Percentiles rank a stretch among this genome's conserved stretches.
Evolutionary conservation across 192 early-diverging fungal species (phyloP).

Genomic region (Coemansia sp.): DNA sequence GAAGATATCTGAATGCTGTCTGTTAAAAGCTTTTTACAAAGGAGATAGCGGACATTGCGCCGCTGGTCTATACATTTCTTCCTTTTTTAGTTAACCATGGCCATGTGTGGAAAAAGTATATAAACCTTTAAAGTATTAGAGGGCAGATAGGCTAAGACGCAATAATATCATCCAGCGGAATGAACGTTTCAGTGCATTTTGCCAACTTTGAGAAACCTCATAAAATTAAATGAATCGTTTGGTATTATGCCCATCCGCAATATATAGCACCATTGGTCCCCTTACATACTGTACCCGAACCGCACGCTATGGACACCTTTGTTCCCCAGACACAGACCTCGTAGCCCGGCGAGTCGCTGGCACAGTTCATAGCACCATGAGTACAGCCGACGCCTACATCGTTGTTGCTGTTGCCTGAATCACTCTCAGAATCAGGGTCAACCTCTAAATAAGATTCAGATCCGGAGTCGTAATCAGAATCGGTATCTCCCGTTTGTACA

Average conservation of each 20-base stretch:
- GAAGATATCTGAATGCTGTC: too few relatives aligned
- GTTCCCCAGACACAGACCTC: slow-evolving; percentile 41
- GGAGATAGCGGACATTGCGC: too few relatives aligned
- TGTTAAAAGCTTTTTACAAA: too few relatives aligned
- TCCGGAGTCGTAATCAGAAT: not conserved
- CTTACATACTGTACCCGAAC: slow-evolving; percentile 26
- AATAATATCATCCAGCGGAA: too few relatives aligned
- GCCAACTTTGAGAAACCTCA: too few relatives aligned
- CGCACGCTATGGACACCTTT: slow-evolving; percentile 9
- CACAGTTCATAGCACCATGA: slow-evolving; percentile 34
- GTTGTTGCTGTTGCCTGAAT: not conserved
- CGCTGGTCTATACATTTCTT: too few relatives aligned
- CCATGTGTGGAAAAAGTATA: too few relatives aligned
- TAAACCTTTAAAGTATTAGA: too few relatives aligned
- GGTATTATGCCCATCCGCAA: slow-evolving; percentile 4
- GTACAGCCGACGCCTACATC: slow-evolving; percentile 11
- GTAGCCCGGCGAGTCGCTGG: slow-evolving; percentile 20
- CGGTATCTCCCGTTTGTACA: not conserved
- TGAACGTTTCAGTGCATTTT: too few relatives aligned
- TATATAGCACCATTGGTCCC: not conserved
- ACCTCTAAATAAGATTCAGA: too few relatives aligned
- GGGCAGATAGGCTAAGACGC: too few relatives aligned
- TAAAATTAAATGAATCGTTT: not conserved
- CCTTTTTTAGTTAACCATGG: too few relatives aligned
- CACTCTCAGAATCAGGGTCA: not conserved